Percentiles rank a stretch among this genome's conserved stretches.
phyloP scores from a whole-genome alignment of 1,139 yeast species.

The Geotrichum europaeum region DNA sequence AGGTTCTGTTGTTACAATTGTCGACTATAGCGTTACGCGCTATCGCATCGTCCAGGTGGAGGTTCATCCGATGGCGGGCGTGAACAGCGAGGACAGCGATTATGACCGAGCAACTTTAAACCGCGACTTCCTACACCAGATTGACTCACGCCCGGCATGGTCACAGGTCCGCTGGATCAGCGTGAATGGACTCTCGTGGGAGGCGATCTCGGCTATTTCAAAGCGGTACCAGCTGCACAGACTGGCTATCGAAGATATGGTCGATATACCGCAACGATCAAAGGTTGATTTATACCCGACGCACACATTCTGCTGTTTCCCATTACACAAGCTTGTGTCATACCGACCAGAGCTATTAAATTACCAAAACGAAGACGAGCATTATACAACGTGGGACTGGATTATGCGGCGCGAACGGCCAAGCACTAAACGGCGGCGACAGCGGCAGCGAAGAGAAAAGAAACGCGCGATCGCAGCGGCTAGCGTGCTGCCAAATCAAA shows the following conservation, averaged over 20 bases:
- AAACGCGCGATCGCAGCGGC: not conserved
- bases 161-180: slow-evolving; percentile 49
- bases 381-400: slow-evolving; percentile 9
- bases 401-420: not conserved
- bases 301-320: slow-evolving; percentile 47
- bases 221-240: slow-evolving; percentile 41
- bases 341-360: slow-evolving; percentile 17
- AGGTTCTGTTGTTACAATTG: slow-evolving; percentile 44
- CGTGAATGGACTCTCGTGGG: slow-evolving; percentile 54
- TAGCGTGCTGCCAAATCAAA: not conserved
- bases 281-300: slow-evolving; percentile 46
- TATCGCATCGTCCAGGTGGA: slow-evolving; percentile 40
- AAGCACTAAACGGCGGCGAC: not conserved
- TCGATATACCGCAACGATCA: slow-evolving; percentile 53
- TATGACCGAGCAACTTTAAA: slow-evolving; percentile 16
- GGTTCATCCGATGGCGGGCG: slow-evolving; percentile 18
- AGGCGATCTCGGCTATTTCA: slow-evolving; percentile 43
- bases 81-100: slow-evolving; percentile 3
- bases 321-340: slow-evolving; percentile 42
- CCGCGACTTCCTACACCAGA: slow-evolving; percentile 24
- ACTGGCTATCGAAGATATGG: slow-evolving; percentile 51
- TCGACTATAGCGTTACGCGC: slow-evolving; percentile 42
- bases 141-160: slow-evolving; percentile 40
- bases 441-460: not conserved
- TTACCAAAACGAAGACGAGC: not conserved